Conservation (phyloP, 441 rosid species). For the Isatis lusitanica region DNA sequence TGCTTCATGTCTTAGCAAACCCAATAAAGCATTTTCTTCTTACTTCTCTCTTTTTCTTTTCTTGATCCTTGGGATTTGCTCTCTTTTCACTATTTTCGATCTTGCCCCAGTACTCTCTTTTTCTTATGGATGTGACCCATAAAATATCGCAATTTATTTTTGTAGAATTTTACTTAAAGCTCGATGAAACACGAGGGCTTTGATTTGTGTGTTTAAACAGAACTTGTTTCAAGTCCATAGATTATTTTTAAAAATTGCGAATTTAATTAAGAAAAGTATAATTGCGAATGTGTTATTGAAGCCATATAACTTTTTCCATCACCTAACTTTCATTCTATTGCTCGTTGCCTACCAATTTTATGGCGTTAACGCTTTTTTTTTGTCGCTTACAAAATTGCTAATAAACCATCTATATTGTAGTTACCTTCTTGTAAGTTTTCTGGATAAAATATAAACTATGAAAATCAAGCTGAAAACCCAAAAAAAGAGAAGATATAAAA, state of each 20-base stretch:
- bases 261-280: not conserved
- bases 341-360: slow-evolving; percentile 23
- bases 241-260: not conserved
- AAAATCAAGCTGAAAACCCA: not conserved
- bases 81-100: not conserved
- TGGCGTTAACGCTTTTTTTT: not conserved
- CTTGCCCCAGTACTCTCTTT: not conserved
- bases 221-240: not conserved
- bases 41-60: slow-evolving; percentile 28
- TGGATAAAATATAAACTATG: not conserved
- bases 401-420: not conserved
- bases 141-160: not conserved
- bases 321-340: slow-evolving; percentile 21
- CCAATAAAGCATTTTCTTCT: slow-evolving; percentile 26
- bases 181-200: slow-evolving; percentile 23
- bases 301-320: not conserved
- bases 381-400: not conserved
- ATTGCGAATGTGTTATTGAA: not conserved
- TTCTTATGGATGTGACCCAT: slow-evolving; percentile 6
- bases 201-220: not conserved
- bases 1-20: slow-evolving; percentile 27
- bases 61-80: slow-evolving; percentile 36
- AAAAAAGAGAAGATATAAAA: not conserved
- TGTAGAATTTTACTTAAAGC: slow-evolving; percentile 2
- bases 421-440: not conserved